Evolutionary conservation across 805 yeast genomes (phyloP), one percentile per base, ranked within the genome.

Genomic region (Middelhovenomyces tepae): DNA sequence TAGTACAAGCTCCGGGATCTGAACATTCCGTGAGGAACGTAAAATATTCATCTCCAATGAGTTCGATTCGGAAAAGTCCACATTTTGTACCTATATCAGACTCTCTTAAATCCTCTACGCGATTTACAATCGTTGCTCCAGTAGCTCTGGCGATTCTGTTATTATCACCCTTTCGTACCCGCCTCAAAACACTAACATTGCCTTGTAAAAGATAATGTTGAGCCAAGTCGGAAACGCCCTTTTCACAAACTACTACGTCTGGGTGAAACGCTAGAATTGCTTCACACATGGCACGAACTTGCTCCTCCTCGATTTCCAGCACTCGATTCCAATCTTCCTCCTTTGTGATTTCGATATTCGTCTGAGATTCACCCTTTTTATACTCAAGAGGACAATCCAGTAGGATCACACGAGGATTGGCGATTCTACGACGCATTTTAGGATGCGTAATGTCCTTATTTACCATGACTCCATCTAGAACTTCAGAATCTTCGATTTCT

Each of bases 371-470:
- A 45, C 98, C 99, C 70, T 91, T 91, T 66, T 91, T 91, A 65
- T 91, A 91, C 63, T 91, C 99, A 49, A 91, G 69, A 8, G 99
- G 96, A 61, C 96, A 87, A 62, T 91, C 99, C 47, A 91, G 69
- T 46, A 91, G 69, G 13, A 91, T 72, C 35, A 91, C 74, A 44
- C 89, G 73, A 32, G 99, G 99, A 51, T 85, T 82, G 56, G 79
- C 82, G 47, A 91, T 81, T 48, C 66, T 54, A 57, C 99, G 77
- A 48, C 78, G 78, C 99, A 91, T 91, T 60, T 87, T 86, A 43
- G 99, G 98, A 61, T 91, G 99, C n/a, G 93, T 86, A 37, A 91
- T 93, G 55, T 91, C 99, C 61, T 91, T 91, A 66, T 91, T 91
- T 50, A 91, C 71, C 62, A 91, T 65, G 33, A 89, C 80, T 43